Conservation (phyloP, 1,284 basidiomycete genomes). For the Mycena citricolor region DNA sequence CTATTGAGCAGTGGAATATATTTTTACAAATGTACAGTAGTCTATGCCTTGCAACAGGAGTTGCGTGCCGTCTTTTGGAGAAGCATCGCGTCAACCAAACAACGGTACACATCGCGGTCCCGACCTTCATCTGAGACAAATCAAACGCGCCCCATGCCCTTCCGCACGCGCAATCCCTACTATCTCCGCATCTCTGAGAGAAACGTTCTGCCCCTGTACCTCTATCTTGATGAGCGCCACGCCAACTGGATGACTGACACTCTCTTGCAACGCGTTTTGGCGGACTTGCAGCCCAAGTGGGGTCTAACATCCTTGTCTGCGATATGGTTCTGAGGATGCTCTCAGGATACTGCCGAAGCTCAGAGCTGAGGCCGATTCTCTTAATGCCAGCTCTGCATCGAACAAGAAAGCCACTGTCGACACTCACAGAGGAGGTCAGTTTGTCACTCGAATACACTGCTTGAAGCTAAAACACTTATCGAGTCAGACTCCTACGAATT, state of each 20-base stretch:
- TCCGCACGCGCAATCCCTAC: constrained; percentile 61
- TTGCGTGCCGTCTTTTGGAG: too few relatives aligned
- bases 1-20: too few relatives aligned
- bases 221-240: constrained; percentile 79
- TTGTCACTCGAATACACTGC: too few relatives aligned
- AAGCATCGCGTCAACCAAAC: too few relatives aligned
- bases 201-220: constrained; percentile 66
- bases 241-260: constrained; percentile 77
- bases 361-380: constrained; percentile 51
- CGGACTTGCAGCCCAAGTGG: constrained; percentile 69
- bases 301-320: constrained; percentile 22
- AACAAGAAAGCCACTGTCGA: constrained; percentile 65
- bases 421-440: constrained; percentile 70
- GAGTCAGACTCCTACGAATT: constrained; percentile 74
- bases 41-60: too few relatives aligned
- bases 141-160: constrained; percentile 32
- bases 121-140: too few relatives aligned
- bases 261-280: constrained; percentile 67
- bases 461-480: constrained; percentile 5
- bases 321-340: constrained; percentile 6
- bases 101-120: too few relatives aligned
- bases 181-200: constrained; percentile 69
- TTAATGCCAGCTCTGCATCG: constrained; percentile 32
- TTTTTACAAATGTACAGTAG: background rate
- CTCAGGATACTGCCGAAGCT: constrained; percentile 67